Evolutionary conservation across 1,139 yeast species (phyloP).

Genomic region (Saccharomyces pastorianus): DNA sequence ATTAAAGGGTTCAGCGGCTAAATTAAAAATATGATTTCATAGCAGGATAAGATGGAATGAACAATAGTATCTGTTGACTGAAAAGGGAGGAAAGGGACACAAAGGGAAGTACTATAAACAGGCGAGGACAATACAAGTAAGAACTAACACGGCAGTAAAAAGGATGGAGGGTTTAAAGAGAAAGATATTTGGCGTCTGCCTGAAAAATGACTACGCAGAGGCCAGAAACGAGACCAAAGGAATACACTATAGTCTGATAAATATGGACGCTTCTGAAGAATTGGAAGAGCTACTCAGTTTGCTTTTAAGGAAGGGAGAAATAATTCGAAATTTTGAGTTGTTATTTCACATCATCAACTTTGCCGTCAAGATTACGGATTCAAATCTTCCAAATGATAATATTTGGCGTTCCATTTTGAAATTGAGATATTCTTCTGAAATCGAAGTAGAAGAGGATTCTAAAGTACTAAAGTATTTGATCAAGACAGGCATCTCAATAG

Average conservation of each 20-base stretch:
- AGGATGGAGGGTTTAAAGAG: background rate
- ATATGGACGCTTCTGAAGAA: background rate
- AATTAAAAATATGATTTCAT: background rate
- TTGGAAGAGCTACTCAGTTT: background rate
- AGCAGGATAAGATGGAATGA: background rate
- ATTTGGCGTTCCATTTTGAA: conserved; percentile 6
- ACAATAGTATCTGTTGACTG: no score
- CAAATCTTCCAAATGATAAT: background rate
- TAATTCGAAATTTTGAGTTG: background rate
- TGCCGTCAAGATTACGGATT: background rate
- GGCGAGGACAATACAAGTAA: conserved; percentile 33
- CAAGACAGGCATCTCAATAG: conserved; percentile 9
- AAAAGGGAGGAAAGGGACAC: background rate
- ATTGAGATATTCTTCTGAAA: conserved; percentile 8
- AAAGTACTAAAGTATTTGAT: conserved; percentile 11
- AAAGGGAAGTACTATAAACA: background rate
- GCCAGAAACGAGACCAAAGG: background rate
- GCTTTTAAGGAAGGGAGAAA: background rate
- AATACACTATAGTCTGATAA: background rate
- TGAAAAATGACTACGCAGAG: background rate
- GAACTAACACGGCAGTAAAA: background rate
- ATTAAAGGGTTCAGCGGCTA: background rate
- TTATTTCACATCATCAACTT: background rate
- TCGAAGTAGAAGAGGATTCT: conserved; percentile 6
- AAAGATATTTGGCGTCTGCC: background rate